Evolutionary conservation across 208 protist species (phyloP), one percentile per base, ranked within the genome.

Genomic region (Acanthamoeba triangularis): DNA sequence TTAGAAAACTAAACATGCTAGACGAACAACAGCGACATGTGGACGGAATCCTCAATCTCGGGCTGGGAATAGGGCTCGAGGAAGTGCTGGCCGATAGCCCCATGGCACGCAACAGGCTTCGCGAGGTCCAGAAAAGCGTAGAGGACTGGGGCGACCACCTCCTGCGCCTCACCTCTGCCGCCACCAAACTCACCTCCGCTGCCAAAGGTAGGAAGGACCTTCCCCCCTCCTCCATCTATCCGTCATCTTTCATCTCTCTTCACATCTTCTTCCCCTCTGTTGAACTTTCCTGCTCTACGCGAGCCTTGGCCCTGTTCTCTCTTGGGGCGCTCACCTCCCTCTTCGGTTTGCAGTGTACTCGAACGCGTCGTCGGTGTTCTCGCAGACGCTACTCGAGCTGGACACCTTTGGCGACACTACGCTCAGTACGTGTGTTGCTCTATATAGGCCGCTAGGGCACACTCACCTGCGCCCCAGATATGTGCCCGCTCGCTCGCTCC

Each of bases 101-200:
- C 33, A 76, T 76, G 67, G 67, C 67, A 28, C 67, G 67, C 35
- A 76, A 44, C 35, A 20, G 67, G 8, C 67, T 76, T 20, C 67
- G 67, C 33, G n/a, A 76, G 67, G 67, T 76, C 30, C 67, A 76
- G 67, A 11, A 25, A 28, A 6, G 35, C 67, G 67, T 76, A 2
- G 67, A 76, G 67, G 67, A 76, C 67, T 76, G 67, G 67, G 67
- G 33, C n/a, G 67, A 76, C n/a, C 11, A 33, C 67, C 67, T 76
- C 67, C 67, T 76, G 16, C 67, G 67, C 67, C 33, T 76, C 67
- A 44, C 67, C 67, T 76, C 67, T 47, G n/a, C 67, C 35, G 67
- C 67, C 67, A 25, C 67, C 67, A 76, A 76, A 41, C 67, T 76
- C 67, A 14, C 8, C n/a, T 76, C 67, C 18, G 67, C 67, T 28